Base-by-base conservation (phyloP, 345 rosid genomes). In the Salix koriyanagi region DNA sequence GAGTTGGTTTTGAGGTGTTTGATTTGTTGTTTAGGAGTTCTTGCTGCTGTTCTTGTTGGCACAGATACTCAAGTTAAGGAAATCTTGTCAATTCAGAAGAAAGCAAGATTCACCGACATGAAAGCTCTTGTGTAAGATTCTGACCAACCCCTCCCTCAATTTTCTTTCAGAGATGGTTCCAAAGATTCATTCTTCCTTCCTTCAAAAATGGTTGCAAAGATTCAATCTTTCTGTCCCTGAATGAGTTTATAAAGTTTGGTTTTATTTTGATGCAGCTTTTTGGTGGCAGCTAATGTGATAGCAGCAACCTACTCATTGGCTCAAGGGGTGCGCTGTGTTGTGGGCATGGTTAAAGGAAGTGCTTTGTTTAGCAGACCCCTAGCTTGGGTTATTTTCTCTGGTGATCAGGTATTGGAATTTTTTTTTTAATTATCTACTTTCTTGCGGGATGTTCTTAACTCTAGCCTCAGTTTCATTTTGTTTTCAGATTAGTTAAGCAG, bases 351-450 rank as follows among this genome's bases (percentile, higher is more conserved):
- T 61, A 85, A 85, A 81, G 98, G 94, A 75, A 85, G 76, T 67
- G 90, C 88, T 61, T 88, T 93, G 72, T 80, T 90, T 72, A 91
- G 81, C 81, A 96, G 88, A 86, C 85, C 97, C 56, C 67, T 93
- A 16, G 98, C 98, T 79, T 93, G 97, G 97, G 86, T 83, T 73
- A 90, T 93, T 81, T 93, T 96, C 90, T 87, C 93, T 41, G 89
- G 87, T 41, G 99, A 96, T 80, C 99, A 95, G 97, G 99, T 93
- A 60, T 42, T 42, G 44, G 23, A 7, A 54, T 12, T 6, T 39
- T 61, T 69, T 0, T 25, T 26, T 12, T 32, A 26, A 16, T 34
- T 15, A 54, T 21, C 32, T 12, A 14, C 23, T 10, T 18, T 30
- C 50, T 26, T 19, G 7, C 39, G 62, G 62, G 25, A 37, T 15